Base-by-base conservation (phyloP, 106 monocot species). In the Dactylorhiza incarnata region DNA sequence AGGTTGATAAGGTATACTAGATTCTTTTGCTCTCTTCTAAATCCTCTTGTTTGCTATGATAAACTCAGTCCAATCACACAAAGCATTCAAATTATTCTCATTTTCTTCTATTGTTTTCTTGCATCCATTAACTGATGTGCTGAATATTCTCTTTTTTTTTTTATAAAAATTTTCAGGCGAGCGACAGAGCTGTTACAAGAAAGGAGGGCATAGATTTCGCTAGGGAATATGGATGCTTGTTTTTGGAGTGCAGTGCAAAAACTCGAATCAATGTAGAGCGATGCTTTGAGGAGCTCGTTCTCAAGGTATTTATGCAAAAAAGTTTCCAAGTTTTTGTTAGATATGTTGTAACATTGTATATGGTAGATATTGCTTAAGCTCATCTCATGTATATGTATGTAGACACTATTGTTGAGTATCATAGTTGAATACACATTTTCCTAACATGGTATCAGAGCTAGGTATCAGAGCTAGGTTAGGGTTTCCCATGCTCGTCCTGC, bases 231-330 rank as follows among this genome's bases (percentile, higher is more conserved):
- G 88, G 88, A 70, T 88, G 88, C 43, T 76, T 88, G 61, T 91
- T 88, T 24, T 45, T 88, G 53, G 91, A 91, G 74, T 91, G 91
- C 51, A 91, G 91, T 78, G 88, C 91, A 45, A 91, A 86, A 73
- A 91, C 91, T 58, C 77, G 82, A 67, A 69, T 80, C 9, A 91
- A 91, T 73, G 91, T 91, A 14, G 88, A 88, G 63, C 83, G 88
- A 43, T 91, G 91, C 68, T 91, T 88, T 82, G 87, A 91, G 82
- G 91, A 91, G 72, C 91, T 91, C 68, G 91, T 87, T 48, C 77
- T 84, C 15, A 91, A 91, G 88, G 91, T 91, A 75, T 83, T 5
- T 54, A 72, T 16, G 52, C 17, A 49, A 73, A 5, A 37, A 54
- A 17, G 54, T 5, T 6, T 78, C 5, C 23, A 49, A 56, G 78